Evolutionary conservation across 2,329 filamentous ascomycete genomes (phyloP), one percentile per base, ranked within the genome.

Genomic region (Alternaria ventricosa): DNA sequence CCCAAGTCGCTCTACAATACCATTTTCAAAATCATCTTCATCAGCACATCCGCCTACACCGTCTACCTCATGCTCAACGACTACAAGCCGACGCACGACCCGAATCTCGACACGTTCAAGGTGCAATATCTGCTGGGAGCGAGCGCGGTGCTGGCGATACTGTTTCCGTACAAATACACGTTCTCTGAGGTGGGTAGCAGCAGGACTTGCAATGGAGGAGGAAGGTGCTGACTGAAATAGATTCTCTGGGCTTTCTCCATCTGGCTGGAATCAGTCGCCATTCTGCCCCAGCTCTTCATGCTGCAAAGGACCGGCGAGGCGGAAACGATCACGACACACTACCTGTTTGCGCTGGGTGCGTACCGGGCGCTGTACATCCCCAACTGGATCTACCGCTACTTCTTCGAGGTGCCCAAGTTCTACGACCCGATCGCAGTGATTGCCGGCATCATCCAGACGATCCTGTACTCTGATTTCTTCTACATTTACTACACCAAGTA

Each of bases 311-410:
- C 96, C 0, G 96, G 96, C 71, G 95, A 98, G 84, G 96, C 96
- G 11, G 96, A 99, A 84, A 97, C 96, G n/a, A 99, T 99, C 78
- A 99, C 96, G 12, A 97, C 94, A 1, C 95, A 99, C 82, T 99
- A 99, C 81, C 87, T 99, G 45, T 97, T 97, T 77, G 95, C 96
- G 13, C 86, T 99, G 41, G 96, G 96, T 33, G 85, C 90, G 67
- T 99, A 99, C 84, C 88, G 96, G 61, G 93, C 94, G 4, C 86
- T 99, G 60, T 99, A 99, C 83, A 99, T 99, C 72, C 96, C 96
- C 70, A 99, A 99, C 84, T 99, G 96, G 96, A 89, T 98, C 75
- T 98, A 93, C 83, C 87, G 96, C 60, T 98, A 95, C 82, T 87
- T 92, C 72, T 87, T 87, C 55, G 94, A 97, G 80, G 84, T 88